Evolutionary conservation across 2,329 filamentous ascomycete species (phyloP).

Genomic region (Penicillium sp.): DNA sequence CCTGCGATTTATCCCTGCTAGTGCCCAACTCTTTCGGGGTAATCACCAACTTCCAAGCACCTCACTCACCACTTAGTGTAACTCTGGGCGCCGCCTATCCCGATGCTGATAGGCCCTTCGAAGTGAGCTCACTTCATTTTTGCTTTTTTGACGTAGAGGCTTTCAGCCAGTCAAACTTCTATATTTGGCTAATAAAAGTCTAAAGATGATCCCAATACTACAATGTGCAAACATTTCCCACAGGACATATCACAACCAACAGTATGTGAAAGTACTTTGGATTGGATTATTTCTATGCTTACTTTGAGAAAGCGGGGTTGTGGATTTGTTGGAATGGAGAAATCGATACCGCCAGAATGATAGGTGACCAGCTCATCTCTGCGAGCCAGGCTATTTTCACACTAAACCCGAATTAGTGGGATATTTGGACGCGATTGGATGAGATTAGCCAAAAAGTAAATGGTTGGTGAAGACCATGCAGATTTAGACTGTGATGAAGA

Average conservation of each 20-base stretch:
- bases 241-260: background rate
- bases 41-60: slow-evolving; percentile 2
- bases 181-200: background rate
- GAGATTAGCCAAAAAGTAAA: background rate
- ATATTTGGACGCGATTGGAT: background rate
- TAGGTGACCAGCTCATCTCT: background rate
- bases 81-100: background rate
- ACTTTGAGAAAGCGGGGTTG: background rate
- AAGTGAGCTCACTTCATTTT: background rate
- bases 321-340: background rate
- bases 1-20: slow-evolving; percentile 6
- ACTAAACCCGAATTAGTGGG: background rate
- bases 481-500: slow-evolving; percentile 1
- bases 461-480: background rate
- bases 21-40: background rate
- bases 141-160: background rate
- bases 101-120: background rate
- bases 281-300: background rate
- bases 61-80: background rate
- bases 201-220: background rate
- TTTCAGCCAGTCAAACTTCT: background rate
- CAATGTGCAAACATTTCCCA: background rate
- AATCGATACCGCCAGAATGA: background rate
- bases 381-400: background rate
- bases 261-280: background rate